Percentiles rank a stretch among this genome's conserved stretches.
phyloP scores from a whole-genome alignment of 2,329 filamentous ascomycete species.

The Diplodia corticola region DNA sequence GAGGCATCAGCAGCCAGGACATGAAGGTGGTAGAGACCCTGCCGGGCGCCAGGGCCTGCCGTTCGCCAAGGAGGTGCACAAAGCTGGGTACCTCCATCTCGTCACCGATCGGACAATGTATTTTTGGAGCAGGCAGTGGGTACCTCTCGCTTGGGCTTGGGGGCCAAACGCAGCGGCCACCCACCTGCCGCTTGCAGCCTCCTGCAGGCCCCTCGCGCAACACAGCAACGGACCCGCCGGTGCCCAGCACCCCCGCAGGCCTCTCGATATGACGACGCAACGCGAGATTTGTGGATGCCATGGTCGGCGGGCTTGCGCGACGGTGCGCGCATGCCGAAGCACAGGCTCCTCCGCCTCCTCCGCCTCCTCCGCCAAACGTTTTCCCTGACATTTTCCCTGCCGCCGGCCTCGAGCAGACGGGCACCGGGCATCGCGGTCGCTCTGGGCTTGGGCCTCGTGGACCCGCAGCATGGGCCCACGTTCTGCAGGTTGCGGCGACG shows the following conservation, averaged over 20 bases:
- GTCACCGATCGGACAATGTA: constrained; percentile 9
- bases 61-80: constrained; percentile 1
- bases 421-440: too few relatives aligned
- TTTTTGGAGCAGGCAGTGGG: constrained; percentile 21
- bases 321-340: background rate
- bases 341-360: constrained; percentile 9
- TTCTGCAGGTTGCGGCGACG: background rate
- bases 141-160: constrained; percentile 16
- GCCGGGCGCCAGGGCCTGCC: background rate
- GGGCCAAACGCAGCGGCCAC: background rate
- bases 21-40: background rate
- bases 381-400: constrained; percentile 15
- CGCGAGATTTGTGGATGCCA: background rate
- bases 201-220: background rate
- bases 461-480: background rate
- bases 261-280: constrained; percentile 10
- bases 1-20: background rate
- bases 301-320: constrained; percentile 2
- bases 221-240: constrained; percentile 3
- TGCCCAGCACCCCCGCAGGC: background rate
- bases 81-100: background rate
- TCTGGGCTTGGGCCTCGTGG: background rate
- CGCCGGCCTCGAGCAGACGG: too few relatives aligned
- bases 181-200: constrained; percentile 5
- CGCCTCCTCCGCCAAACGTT: too few relatives aligned